Percentiles rank a stretch among this genome's conserved stretches.
Evolutionary conservation across 1,139 yeast species (phyloP).

Genomic region (Starmera stellimalicola): DNA sequence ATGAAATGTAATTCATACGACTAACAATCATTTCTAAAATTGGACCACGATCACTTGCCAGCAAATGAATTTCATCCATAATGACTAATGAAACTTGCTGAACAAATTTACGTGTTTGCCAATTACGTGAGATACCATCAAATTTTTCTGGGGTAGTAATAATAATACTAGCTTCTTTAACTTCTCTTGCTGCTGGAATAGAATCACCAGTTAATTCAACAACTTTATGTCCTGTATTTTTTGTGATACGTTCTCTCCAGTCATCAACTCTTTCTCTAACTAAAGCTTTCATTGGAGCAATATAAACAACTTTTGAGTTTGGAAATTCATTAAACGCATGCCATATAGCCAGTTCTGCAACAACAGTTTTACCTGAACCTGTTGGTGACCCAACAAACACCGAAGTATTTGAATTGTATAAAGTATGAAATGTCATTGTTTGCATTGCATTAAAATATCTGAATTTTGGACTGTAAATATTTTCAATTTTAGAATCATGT

Average conservation of each 20-base stretch:
- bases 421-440: conserved; percentile 88
- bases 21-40: conserved; percentile 97
- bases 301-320: conserved; percentile 79
- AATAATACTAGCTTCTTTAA: conserved; percentile 84
- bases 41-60: conserved; percentile 98
- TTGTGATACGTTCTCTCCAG: conserved; percentile 70
- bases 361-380: conserved; percentile 97
- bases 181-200: conserved; percentile 78
- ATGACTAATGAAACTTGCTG: conserved; percentile 85
- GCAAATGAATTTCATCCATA: conserved; percentile 95
- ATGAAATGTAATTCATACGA: conserved; percentile 88
- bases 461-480: conserved; percentile 58
- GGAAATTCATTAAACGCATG: conserved; percentile 81
- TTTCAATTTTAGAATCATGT: conserved; percentile 57
- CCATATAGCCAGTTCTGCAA: conserved; percentile 96
- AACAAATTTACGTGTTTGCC: conserved; percentile 93
- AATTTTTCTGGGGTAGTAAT: conserved; percentile 97
- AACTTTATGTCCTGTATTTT: conserved; percentile 52
- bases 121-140: conserved; percentile 96
- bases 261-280: conserved; percentile 96
- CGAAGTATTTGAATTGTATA: conserved; percentile 70
- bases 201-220: conserved; percentile 98
- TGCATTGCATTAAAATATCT: conserved; percentile 97
- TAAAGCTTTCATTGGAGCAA: conserved; percentile 98
- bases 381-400: conserved; percentile 97